Conservation (phyloP, 306 rosid genomes). For the Glycine soja region DNA sequence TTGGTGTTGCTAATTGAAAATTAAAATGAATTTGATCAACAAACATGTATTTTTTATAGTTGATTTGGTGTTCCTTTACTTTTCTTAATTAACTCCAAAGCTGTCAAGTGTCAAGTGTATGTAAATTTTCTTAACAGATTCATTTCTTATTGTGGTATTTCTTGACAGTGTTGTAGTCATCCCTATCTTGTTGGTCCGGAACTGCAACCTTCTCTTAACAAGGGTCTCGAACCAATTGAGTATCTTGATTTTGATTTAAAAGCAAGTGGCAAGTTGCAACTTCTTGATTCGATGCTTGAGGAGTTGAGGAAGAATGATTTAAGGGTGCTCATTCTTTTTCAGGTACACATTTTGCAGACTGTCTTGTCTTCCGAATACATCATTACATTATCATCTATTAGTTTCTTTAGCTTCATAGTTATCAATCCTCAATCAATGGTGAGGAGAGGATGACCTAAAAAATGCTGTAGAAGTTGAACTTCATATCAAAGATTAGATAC, state of each 20-base stretch:
- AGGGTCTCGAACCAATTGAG: slow-evolving; percentile 57
- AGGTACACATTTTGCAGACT: slow-evolving; percentile 57
- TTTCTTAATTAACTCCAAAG: slow-evolving; percentile 18
- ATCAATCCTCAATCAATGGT: not conserved
- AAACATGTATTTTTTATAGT: not conserved
- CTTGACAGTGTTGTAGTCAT: slow-evolving; percentile 85
- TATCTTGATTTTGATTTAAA: slow-evolving; percentile 68
- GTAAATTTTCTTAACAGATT: slow-evolving; percentile 37
- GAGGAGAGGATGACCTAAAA: not conserved
- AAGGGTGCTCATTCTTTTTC: slow-evolving; percentile 76
- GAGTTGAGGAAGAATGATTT: slow-evolving; percentile 68
- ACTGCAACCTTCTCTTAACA: slow-evolving; percentile 50
- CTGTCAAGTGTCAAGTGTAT: slow-evolving; percentile 29
- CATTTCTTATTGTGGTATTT: slow-evolving; percentile 30
- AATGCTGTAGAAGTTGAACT: not conserved
- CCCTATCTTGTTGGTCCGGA: slow-evolving; percentile 70
- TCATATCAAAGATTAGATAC: not conserved
- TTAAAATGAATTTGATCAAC: slow-evolving; percentile 11
- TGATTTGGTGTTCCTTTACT: slow-evolving; percentile 30
- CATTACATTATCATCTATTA: not conserved
- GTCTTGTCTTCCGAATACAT: not conserved
- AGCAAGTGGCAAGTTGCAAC: slow-evolving; percentile 90
- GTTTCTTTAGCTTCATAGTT: slow-evolving; percentile 6
- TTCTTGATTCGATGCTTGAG: slow-evolving; percentile 84
- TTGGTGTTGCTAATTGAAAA: slow-evolving; percentile 1